These are phyloP conservation scores for Backusella parvicylindrica DNA, from an alignment of 192 early-diverging fungal species.

Conservation along the genomic window DNA sequence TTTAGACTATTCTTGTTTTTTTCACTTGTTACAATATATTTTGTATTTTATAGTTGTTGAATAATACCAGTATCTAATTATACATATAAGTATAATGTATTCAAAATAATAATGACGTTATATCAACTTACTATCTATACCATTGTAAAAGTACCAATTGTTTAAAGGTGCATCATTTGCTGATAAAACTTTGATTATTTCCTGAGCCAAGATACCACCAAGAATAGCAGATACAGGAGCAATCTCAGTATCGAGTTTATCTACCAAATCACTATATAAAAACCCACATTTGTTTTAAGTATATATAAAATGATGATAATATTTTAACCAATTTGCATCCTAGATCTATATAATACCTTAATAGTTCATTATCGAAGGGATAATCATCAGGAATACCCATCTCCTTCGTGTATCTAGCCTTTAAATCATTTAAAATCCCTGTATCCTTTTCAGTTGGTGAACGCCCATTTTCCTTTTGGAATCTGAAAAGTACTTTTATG, in stretches of 20 bases:
- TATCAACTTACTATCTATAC: slow-evolving; percentile 45
- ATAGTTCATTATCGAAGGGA: background rate
- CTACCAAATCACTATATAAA: background rate
- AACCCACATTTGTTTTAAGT: background rate
- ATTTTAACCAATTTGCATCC: no score
- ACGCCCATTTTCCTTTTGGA: slow-evolving; percentile 30
- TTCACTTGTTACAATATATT: background rate
- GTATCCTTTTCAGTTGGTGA: slow-evolving; percentile 36
- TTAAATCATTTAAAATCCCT: slow-evolving; percentile 29
- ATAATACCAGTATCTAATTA: background rate
- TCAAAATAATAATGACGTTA: background rate
- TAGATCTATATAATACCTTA: slow-evolving; percentile 2
- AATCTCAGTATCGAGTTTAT: slow-evolving; percentile 56
- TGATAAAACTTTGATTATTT: slow-evolving; percentile 83
- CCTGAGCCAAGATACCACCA: slow-evolving; percentile 87
- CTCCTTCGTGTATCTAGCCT: slow-evolving; percentile 15
- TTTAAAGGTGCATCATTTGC: slow-evolving; percentile 77
- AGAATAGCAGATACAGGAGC: slow-evolving; percentile 80
- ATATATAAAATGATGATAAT: background rate
- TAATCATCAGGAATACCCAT: slow-evolving; percentile 9
- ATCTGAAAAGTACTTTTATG: slow-evolving; percentile 38
- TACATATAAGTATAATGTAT: background rate
- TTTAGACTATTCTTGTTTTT: background rate
- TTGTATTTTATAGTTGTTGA: background rate
- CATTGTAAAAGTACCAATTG: slow-evolving; percentile 79